Base-by-base conservation (phyloP, 768 basidiomycete genomes). In the Termitomyces eurrhizus region DNA sequence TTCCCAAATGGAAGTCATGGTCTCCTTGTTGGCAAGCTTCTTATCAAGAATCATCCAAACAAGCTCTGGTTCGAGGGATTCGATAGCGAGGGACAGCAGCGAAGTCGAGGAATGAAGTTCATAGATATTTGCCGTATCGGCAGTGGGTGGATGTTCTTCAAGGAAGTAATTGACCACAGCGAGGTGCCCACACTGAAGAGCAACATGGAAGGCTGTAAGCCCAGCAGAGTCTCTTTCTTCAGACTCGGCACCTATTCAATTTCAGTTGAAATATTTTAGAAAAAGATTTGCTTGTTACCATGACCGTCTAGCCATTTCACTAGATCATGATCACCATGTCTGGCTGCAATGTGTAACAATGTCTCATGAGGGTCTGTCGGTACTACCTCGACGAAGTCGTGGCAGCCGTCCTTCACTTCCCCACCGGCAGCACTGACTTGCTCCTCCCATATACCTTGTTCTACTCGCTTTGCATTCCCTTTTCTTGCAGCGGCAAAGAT, bases 241-340 rank as follows among this genome's bases (percentile, higher is more conserved):
- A 21, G 83, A 77, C 63, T 90, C 87, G 52, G 88, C 89, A 73
- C 84, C 90, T 92, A 67, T 12, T 35, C 62, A 62, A 62, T 48
- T 56, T 64, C 49, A 65, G 60, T 61, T 42, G 2, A 59, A 56
- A 63, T 60, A 61, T 54, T 51, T 18, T 32, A 32, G 16, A 58
- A 58, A 65, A 36, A 56, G 64, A 51, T 44, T 57, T 54, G 72
- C 84, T 65, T 1, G 35, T 29, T 66, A 90, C 90, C 83, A 69
- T 92, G 89, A 5, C 81, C 77, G 72, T 87, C 82, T 13, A 92
- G 80, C 89, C 89, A 92, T 65, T 82, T 70, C 8, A 88, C 78
- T 56, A 92, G 72, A 24, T 80, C 81, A 7, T 72, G 64, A 72
- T 91, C 80, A 11, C 84, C 86, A 57, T 77, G 74, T 57, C 69